A percentile compares a stretch with the other conserved stretches of the same genome.
These are phyloP conservation scores for Eucommia ulmoides DNA, from an alignment of 257 asterid species.

Conservation along the genomic window DNA sequence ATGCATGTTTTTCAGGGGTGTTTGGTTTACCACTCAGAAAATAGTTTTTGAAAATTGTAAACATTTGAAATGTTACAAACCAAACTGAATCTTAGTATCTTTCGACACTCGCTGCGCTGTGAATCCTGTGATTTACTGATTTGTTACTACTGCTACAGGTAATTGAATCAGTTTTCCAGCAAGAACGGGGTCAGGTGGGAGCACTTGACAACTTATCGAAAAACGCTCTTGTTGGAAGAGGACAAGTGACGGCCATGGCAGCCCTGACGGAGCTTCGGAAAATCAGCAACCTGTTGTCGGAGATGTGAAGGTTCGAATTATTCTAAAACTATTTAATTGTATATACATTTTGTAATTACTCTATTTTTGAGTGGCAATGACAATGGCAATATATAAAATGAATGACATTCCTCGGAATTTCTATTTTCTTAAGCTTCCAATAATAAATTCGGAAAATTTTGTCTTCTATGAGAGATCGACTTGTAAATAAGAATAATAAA, in stretches of 20 bases:
- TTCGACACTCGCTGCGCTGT: no score
- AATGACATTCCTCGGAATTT: slow-evolving; percentile 12
- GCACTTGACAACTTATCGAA: slow-evolving; percentile 24
- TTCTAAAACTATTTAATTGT: slow-evolving; percentile 11
- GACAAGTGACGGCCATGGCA: slow-evolving; percentile 59
- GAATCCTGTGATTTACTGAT: no score
- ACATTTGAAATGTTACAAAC: no score
- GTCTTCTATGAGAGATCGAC: background rate
- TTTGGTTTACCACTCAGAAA: no score
- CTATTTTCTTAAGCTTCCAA: background rate
- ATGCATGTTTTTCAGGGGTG: no score
- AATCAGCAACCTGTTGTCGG: slow-evolving; percentile 69
- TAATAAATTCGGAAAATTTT: background rate
- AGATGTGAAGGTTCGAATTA: slow-evolving; percentile 38
- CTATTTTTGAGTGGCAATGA: slow-evolving; percentile 17
- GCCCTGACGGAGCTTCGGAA: slow-evolving; percentile 86
- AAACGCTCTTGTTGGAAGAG: slow-evolving; percentile 46
- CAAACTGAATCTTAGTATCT: no score
- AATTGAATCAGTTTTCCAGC: slow-evolving; percentile 67
- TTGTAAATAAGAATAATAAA: background rate
- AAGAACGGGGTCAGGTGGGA: slow-evolving; percentile 34
- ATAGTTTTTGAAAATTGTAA: no score
- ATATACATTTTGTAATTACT: slow-evolving; percentile 17
- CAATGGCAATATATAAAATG: no score
- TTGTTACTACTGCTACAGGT: slow-evolving; percentile 35